Evolutionary conservation across 1,139 yeast species (phyloP).

Genomic region (Barnettozyma hawaiiensis): DNA sequence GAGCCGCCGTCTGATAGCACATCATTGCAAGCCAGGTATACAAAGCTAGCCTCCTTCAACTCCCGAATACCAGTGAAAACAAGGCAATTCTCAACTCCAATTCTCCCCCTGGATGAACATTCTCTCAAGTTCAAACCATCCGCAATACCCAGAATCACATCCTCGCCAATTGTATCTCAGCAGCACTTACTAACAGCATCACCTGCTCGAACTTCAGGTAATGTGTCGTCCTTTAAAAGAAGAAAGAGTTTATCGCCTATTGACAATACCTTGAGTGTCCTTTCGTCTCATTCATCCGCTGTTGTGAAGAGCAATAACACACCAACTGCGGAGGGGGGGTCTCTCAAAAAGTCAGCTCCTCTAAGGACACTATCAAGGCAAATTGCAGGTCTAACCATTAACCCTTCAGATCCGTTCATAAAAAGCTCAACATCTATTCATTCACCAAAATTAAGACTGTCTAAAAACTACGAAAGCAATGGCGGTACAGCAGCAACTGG

Average conservation of each 20-base stretch:
- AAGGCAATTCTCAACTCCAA: constrained; percentile 18
- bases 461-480: not conserved
- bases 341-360: constrained; percentile 10
- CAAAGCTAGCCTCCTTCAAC: constrained; percentile 1
- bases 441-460: constrained; percentile 6
- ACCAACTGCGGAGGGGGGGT: no score
- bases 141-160: constrained; percentile 19
- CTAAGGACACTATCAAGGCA: constrained; percentile 12
- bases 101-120: constrained; percentile 15
- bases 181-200: not conserved
- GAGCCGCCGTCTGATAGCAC: no score
- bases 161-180: constrained; percentile 13
- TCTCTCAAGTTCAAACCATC: constrained; percentile 12
- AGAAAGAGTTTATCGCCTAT: constrained; percentile 10
- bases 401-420: not conserved
- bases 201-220: not conserved
- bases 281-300: no score
- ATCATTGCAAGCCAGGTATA: constrained; percentile 8
- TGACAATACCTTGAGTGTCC: not conserved
- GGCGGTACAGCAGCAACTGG: no score
- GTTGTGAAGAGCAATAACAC: constrained; percentile 2
- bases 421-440: constrained; percentile 6
- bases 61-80: constrained; percentile 21
- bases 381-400: constrained; percentile 8
- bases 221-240: not conserved